A percentile compares a stretch with the other conserved stretches of the same genome.
Conservation (phyloP, 2,329 filamentous ascomycete species). For the Aspergillus puulaauensis region DNA sequence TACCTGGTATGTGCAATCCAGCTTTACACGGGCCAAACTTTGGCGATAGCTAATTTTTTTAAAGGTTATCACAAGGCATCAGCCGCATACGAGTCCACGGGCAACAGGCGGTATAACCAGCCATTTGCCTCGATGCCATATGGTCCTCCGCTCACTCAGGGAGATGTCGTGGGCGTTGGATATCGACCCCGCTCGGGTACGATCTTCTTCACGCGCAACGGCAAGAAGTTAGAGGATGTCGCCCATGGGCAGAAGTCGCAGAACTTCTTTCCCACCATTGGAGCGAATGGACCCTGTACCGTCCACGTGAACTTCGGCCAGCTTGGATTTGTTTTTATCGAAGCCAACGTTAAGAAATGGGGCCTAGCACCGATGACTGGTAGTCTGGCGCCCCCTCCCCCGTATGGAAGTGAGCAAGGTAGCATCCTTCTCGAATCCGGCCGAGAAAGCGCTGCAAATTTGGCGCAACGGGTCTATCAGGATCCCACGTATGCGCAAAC, state of each 20-base stretch:
- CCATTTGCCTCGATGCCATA: constrained; percentile 80
- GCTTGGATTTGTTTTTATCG: constrained; percentile 97
- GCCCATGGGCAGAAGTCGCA: constrained; percentile 88
- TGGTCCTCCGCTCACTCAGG: constrained; percentile 81
- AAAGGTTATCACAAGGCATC: constrained; percentile 89
- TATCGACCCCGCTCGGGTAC: constrained; percentile 93
- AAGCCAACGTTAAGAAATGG: constrained; percentile 99
- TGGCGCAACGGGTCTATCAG: constrained; percentile 43
- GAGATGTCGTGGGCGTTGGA: constrained; percentile 92
- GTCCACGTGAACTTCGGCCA: constrained; percentile 98
- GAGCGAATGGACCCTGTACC: constrained; percentile 86
- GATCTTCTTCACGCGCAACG: constrained; percentile 97
- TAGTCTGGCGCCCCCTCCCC: constrained; percentile 88
- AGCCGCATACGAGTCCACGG: constrained; percentile 84
- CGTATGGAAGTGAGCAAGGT: constrained; percentile 95
- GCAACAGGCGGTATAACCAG: constrained; percentile 86
- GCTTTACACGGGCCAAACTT: not conserved
- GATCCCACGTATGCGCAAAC: constrained; percentile 70
- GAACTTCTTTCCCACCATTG: constrained; percentile 97
- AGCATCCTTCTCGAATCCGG: constrained; percentile 92
- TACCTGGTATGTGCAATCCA: constrained; percentile 69
- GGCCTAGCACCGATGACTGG: constrained; percentile 94
- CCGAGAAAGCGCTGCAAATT: constrained; percentile 51
- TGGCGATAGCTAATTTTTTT: constrained; percentile 11
- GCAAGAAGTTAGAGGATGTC: constrained; percentile 94